phyloP scores from a whole-genome alignment of 768 basidiomycete species.

The Neoboletus magnificus region DNA sequence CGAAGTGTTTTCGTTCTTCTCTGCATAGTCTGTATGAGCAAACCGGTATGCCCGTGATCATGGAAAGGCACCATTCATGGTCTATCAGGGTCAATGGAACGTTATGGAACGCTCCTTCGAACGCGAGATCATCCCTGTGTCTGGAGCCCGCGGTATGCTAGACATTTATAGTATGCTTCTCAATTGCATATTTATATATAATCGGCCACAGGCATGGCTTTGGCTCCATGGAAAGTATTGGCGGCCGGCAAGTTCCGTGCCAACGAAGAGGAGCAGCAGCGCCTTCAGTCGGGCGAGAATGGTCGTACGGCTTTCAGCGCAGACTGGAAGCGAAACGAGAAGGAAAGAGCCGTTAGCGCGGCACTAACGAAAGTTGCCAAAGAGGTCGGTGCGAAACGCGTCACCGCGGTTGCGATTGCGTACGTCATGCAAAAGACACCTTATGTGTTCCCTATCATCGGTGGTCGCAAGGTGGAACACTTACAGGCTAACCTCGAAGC shows the following conservation, averaged over 20 bases:
- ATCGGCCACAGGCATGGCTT: neutral
- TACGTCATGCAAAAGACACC: neutral
- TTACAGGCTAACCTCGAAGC: neutral
- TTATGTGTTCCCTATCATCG: neutral
- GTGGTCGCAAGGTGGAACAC: neutral
- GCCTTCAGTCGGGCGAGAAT: neutral
- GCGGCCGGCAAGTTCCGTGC: neutral
- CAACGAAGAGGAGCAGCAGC: neutral
- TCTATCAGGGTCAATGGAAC: constrained; percentile 50
- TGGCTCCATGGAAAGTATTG: neutral
- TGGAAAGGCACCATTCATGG: constrained; percentile 46
- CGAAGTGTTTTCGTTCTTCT: no score
- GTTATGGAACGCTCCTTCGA: constrained; percentile 44
- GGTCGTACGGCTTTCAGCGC: neutral
- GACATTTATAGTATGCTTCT: neutral
- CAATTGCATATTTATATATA: neutral
- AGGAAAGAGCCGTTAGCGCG: neutral
- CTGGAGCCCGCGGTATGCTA: neutral
- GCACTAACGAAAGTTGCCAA: neutral
- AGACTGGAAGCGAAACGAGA: neutral
- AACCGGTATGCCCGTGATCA: constrained; percentile 30
- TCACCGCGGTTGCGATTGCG: neutral
- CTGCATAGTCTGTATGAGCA: neutral
- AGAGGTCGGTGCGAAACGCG: neutral
- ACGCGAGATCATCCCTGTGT: constrained; percentile 43